phyloP scores from a whole-genome alignment of 768 basidiomycete species.

The Ramaria rubella region DNA sequence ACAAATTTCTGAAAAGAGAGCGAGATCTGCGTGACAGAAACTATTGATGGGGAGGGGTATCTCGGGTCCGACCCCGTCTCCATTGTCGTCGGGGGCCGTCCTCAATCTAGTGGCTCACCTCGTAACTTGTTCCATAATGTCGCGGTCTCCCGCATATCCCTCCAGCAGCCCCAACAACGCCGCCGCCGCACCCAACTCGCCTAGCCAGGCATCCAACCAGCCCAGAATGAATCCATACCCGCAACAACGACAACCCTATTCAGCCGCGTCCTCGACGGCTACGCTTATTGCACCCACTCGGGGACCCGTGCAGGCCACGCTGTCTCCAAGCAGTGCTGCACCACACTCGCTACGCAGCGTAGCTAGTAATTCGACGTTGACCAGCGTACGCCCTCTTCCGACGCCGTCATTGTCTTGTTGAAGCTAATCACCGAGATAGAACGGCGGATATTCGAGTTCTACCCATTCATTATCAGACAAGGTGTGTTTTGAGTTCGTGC shows the following conservation, averaged over 20 bases:
- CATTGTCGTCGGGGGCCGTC: neutral
- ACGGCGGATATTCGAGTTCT: neutral
- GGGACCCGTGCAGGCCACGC: constrained; percentile 2
- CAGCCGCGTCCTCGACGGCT: constrained; percentile 4
- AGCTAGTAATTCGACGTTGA: neutral
- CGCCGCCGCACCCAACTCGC: neutral
- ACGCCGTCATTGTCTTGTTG: neutral
- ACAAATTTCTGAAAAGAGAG: neutral
- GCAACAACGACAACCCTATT: neutral
- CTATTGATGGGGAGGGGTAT: neutral
- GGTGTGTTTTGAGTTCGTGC: neutral
- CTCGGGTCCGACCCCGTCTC: neutral
- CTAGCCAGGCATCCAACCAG: neutral
- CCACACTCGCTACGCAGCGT: neutral
- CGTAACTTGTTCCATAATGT: constrained; percentile 6
- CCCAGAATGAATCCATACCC: neutral
- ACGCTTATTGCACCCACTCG: neutral
- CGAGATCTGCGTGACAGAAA: neutral
- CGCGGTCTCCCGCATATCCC: neutral
- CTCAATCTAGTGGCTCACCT: neutral
- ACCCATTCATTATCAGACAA: constrained; percentile 1
- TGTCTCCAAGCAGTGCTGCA: neutral
- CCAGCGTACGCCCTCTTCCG: neutral
- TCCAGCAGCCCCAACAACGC: neutral
- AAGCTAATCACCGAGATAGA: neutral